Percentiles rank a stretch among this genome's conserved stretches.
phyloP scores from a whole-genome alignment of 164 flowering plant species.

The Aristolochia californica region DNA sequence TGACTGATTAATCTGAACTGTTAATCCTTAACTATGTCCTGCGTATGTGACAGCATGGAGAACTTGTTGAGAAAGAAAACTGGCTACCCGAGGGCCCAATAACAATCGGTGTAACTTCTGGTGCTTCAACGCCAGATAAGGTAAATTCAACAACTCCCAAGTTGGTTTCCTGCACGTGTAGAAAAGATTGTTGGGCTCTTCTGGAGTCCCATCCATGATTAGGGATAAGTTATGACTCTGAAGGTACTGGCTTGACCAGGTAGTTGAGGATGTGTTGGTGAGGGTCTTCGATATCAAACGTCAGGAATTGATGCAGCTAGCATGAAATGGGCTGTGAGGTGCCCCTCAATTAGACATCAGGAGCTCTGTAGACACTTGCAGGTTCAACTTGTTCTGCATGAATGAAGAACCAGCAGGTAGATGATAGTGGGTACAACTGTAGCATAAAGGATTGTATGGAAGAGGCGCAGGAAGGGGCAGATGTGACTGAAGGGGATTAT shows the following conservation, averaged over 20 bases:
- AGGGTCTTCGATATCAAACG: constrained; percentile 77
- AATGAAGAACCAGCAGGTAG: too few species aligned
- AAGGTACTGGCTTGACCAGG: constrained; percentile 31
- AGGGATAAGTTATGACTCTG: not conserved
- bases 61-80: constrained; percentile 83
- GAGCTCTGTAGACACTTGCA: not conserved
- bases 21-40: not conserved
- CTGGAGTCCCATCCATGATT: not conserved
- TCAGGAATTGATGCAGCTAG: constrained; percentile 60
- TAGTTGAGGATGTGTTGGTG: constrained; percentile 68
- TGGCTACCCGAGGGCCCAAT: constrained; percentile 82
- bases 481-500: not conserved
- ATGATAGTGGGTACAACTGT: not conserved
- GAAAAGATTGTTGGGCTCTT: not conserved
- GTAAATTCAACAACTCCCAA: constrained; percentile 21
- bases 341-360: too few species aligned
- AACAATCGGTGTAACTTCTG: constrained; percentile 85
- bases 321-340: constrained; percentile 5
- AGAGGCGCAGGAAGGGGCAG: not conserved
- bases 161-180: not conserved
- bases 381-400: not conserved
- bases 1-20: not conserved
- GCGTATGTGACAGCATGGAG: constrained; percentile 57
- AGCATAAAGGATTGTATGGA: not conserved
- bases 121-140: constrained; percentile 98